Conservation (phyloP, 2,329 filamentous ascomycete species). For the Mycosphaerelloides madeirae region DNA sequence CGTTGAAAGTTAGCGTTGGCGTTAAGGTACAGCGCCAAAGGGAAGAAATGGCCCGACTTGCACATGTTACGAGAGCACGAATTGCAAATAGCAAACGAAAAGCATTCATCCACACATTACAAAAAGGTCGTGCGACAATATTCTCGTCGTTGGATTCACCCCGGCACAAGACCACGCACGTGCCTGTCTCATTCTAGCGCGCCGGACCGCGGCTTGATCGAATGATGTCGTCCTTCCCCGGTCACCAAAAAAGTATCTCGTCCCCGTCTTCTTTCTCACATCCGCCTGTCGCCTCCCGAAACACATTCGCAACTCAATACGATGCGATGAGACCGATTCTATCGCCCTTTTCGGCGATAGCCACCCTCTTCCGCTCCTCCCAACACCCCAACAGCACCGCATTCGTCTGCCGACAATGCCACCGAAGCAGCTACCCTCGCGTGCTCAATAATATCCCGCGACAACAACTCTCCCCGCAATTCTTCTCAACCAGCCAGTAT, state of each 20-base stretch:
- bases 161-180: too few relatives aligned
- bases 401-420: slow-evolving; percentile 25
- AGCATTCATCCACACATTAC: too few relatives aligned
- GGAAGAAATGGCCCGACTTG: too few relatives aligned
- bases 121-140: too few relatives aligned
- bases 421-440: background rate
- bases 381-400: background rate
- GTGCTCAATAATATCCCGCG: background rate
- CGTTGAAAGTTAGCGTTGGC: slow-evolving; percentile 1
- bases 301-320: slow-evolving; percentile 6
- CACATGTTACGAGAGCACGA: too few relatives aligned
- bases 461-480: background rate
- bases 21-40: background rate
- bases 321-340: slow-evolving; percentile 24
- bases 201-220: too few relatives aligned
- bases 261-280: background rate
- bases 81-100: too few relatives aligned
- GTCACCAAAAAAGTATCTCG: slow-evolving; percentile 1
- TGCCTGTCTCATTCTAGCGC: too few relatives aligned
- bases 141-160: too few relatives aligned
- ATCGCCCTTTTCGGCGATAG: slow-evolving; percentile 14
- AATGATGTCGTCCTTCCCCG: background rate
- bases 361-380: slow-evolving; percentile 5
- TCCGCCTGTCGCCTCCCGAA: background rate
- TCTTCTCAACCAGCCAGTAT: slow-evolving; percentile 16